Base-by-base conservation (phyloP, 75 land plant genomes). In the Larix kaempferi region DNA sequence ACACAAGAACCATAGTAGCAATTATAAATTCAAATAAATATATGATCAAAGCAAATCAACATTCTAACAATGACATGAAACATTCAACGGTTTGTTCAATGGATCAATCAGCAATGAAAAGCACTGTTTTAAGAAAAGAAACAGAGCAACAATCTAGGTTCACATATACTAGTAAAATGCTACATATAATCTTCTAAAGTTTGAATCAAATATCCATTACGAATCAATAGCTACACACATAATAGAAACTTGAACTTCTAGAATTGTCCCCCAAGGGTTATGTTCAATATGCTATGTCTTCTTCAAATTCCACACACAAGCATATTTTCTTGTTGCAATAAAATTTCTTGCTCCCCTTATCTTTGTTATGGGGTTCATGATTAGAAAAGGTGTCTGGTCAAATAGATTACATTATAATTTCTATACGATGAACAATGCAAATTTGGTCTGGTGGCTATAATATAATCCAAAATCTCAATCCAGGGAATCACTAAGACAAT, bases 51-150 rank as follows among this genome's bases (percentile, higher is more conserved):
- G 26, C 26, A 64, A 16, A 8, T 26, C 25, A 63, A 12, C 77
- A 76, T 17, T 37, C 44, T 23, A 64, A n/a, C 41, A 35, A 25
- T 22, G 33, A 35, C 74, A 71, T 76, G 25, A 76, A 60, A 57
- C 7, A 33, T 13, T 64, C 23, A 67, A 15, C 2, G 2, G 5
- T 16, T 26, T 57, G 19, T 26, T 65, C 74, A 60, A 76, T 13
- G 16, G 16, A 33, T 21, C 27, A 64, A 33, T 63, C 6, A 35
- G 69, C 21, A 65, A 65, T 16, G 16, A 35, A 65, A 35, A 8
- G 19, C 69, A 16, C 35, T 33, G 6, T 29, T 3, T 49, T 15
- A 35, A 65, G 19, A 65, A 65, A 2, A 23, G 27, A 8, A 65
- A 17, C 35, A 21, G 35, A 6, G 5, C 10, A 35, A 65, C 5